Base-by-base conservation (phyloP, 2,329 filamentous ascomycete species). In the Simplicillium sp. region DNA sequence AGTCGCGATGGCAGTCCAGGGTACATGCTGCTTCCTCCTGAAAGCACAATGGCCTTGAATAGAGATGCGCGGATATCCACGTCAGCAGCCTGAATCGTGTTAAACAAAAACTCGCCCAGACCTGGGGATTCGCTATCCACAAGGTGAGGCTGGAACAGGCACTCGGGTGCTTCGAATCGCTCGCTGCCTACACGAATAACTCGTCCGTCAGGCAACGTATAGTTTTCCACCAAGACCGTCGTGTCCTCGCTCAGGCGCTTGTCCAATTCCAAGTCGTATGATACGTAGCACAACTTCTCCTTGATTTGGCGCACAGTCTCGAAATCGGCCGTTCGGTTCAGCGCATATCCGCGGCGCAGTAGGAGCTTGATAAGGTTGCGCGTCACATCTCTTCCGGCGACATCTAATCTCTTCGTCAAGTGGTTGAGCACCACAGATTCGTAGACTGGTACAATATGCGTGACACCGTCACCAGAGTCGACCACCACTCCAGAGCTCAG, bases 241-340 rank as follows among this genome's bases (percentile, higher is more conserved):
- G 92, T 98, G 55, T 98, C 92, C 67, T 98, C 92, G 57, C 87
- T 94, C 48, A 98, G 79, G 52, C 86, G 82, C 69, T 97, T 89
- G 71, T 98, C 92, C 41, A 98, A 74, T 65, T 94, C 88, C 43
- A 98, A 77, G 62, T 98, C 92, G 71, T 97, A 98, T 11, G 89
- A 96, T 43, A 98, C 90, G 62, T 98, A 98, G 75, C 92, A 97
- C 39, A 98, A 84, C 75, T 98, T 98, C 74, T 98, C 92, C 71
- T 98, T 98, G 71, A 98, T 97, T 64, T 97, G 90, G 47, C 92
- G 85, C 42, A 98, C 92, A 4, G 92, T 98, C 67, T 98, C 92
- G 64, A 98, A 98, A 63, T 98, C 92, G 59, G 92, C 92, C 11
- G 92, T 98, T 61, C 92, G 81, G 77, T 98, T 98, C 47, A 98